phyloP scores from a whole-genome alignment of 208 protist species.

The Dictyostelium gargantuum region DNA sequence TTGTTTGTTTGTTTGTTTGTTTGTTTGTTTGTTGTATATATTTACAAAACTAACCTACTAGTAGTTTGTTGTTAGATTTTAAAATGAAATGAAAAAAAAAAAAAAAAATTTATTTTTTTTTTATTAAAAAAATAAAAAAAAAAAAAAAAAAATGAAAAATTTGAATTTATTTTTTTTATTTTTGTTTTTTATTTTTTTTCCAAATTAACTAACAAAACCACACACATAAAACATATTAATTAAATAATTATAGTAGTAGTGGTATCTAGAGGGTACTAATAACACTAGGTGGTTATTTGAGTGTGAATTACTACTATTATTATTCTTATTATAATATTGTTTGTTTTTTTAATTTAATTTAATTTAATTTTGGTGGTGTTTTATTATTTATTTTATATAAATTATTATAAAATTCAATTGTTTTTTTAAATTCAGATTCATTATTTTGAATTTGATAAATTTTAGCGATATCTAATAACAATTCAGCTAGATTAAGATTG shows the following conservation, averaged over 20 bases:
- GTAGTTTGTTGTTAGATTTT: too few relatives aligned
- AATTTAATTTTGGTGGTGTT: neutral
- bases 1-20: neutral
- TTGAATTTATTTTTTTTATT: too few relatives aligned
- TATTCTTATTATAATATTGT: neutral
- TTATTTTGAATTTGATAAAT: neutral
- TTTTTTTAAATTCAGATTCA: neutral
- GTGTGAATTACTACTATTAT: too few relatives aligned
- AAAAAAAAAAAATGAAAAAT: too few relatives aligned
- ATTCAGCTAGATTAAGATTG: neutral
- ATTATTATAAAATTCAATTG: neutral
- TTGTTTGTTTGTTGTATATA: neutral
- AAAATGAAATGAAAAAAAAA: neutral
- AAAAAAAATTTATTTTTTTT: neutral
- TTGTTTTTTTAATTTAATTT: neutral
- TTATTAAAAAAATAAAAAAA: too few relatives aligned
- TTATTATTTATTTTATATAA: neutral
- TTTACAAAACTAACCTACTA: too few relatives aligned
- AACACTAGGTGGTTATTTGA: too few relatives aligned
- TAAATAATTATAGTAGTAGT: too few relatives aligned
- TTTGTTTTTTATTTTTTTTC: too few relatives aligned
- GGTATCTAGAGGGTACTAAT: too few relatives aligned
- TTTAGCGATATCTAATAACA: neutral
- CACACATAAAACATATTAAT: too few relatives aligned
- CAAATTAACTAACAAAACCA: too few relatives aligned